phyloP scores from a whole-genome alignment of 108 stramenopile genomes.

The Phaeodactylum tricornutum region DNA sequence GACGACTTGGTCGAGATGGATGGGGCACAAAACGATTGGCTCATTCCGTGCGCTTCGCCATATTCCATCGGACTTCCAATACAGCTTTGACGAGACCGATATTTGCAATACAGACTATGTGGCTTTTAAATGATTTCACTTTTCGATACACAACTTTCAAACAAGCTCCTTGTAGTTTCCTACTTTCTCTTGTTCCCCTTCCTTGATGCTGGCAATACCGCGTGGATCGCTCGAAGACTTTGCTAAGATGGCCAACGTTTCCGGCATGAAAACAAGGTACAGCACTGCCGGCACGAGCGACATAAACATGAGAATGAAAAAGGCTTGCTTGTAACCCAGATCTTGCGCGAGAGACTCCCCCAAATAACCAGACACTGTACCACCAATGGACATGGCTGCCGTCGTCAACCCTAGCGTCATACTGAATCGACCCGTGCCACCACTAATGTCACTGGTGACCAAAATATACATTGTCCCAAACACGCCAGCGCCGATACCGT shows the following conservation, averaged over 20 bases:
- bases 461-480: constrained; percentile 89
- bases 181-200: too few species aligned
- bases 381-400: constrained; percentile 84
- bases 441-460: constrained; percentile 79
- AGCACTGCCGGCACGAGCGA: constrained; percentile 57
- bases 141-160: too few species aligned
- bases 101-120: too few species aligned
- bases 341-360: constrained; percentile 79
- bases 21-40: too few species aligned
- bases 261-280: constrained; percentile 75
- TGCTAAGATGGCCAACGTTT: constrained; percentile 40
- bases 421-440: constrained; percentile 77
- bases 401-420: constrained; percentile 72
- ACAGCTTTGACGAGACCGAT: too few species aligned
- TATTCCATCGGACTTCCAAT: too few species aligned
- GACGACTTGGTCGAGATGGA: too few species aligned
- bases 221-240: too few species aligned
- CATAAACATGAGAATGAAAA: constrained; percentile 68
- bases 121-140: too few species aligned
- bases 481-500: constrained; percentile 82
- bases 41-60: too few species aligned
- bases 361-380: constrained; percentile 82
- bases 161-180: too few species aligned
- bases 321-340: constrained; percentile 61
- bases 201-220: too few species aligned